Conservation (phyloP, 2,329 filamentous ascomycete genomes). For the Nemania abortiva region DNA sequence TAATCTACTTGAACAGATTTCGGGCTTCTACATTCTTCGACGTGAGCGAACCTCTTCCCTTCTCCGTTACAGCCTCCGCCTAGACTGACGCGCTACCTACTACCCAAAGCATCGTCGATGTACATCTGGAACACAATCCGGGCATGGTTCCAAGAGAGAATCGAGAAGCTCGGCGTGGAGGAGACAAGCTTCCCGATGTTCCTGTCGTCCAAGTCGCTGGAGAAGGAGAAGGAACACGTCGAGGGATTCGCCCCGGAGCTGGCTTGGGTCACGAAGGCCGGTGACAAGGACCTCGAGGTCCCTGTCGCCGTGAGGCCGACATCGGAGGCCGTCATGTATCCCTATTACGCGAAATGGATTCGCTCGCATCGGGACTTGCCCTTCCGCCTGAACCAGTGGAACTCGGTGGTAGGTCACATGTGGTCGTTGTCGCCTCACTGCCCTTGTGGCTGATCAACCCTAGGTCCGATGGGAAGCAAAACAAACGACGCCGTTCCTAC, state of each 20-base stretch:
- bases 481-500: slow-evolving; percentile 86
- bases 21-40: slow-evolving; percentile 96
- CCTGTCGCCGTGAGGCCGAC: slow-evolving; percentile 76
- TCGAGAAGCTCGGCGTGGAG: slow-evolving; percentile 91
- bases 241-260: slow-evolving; percentile 92
- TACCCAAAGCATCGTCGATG: slow-evolving; percentile 64
- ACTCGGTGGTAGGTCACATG: slow-evolving; percentile 18
- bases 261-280: slow-evolving; percentile 89
- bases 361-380: slow-evolving; percentile 95
- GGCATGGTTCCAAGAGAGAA: slow-evolving; percentile 77
- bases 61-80: neutral
- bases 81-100: slow-evolving; percentile 27
- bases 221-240: slow-evolving; percentile 55
- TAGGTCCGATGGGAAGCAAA: slow-evolving; percentile 96
- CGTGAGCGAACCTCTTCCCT: slow-evolving; percentile 53
- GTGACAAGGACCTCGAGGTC: slow-evolving; percentile 91
- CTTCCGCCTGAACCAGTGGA: slow-evolving; percentile 70
- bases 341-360: slow-evolving; percentile 66
- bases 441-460: neutral
- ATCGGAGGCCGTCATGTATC: slow-evolving; percentile 66
- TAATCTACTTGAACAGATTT: slow-evolving; percentile 72
- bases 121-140: slow-evolving; percentile 75
- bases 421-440: neutral
- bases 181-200: slow-evolving; percentile 98
- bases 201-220: slow-evolving; percentile 88